Evolutionary conservation across 352 stramenopile species (phyloP), one percentile per base, ranked within the genome.

Genomic region (Globisporangium acanthophoron): DNA sequence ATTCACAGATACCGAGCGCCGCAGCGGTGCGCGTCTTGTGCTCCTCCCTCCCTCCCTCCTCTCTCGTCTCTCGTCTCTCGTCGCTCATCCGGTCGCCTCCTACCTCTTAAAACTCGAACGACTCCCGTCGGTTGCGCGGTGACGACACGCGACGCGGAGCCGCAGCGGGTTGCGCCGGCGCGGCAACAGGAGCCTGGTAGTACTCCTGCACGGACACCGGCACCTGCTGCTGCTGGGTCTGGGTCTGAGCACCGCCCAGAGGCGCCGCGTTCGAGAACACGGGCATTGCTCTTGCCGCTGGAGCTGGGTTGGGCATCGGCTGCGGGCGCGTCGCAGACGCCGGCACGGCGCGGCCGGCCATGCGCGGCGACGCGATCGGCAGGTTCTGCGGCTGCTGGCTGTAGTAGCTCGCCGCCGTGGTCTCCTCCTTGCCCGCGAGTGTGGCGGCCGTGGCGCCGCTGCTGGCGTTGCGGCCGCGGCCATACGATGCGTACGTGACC

Each of bases 361-460:
- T 68, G 24, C 63, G 69, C 15, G 74, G 70, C 16, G 74, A 85
- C 20, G 69, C 66, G 4, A 67, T 71, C 15, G 71, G 58, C 40
- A 71, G 70, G 41, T 66, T 73, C 35, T 78, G 69, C 44, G 64
- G 65, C 44, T 85, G 73, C 45, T 85, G 74, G 37, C 63, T 80
- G 63, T 85, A 85, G 67, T 85, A 85, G 55, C 51, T 85, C 47
- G 71, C 58, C 31, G 74, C 73, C 54, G 61, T 73, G 7, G 65
- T 62, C 27, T 59, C 31, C n/a, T 16, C 33, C 15, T 18, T 41
- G 12, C 9, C 40, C 29, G 70, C 27, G 27, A 52, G 9, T n/a
- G 47, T 40, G 18, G 9, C 56, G 1, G 40, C 18, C 2, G 50
- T 24, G 5, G 51, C 27, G 15, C 43, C 56, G 27, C 46, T 47